phyloP scores from a whole-genome alignment of 306 rosid genomes.

The Citrullus colocynthis region DNA sequence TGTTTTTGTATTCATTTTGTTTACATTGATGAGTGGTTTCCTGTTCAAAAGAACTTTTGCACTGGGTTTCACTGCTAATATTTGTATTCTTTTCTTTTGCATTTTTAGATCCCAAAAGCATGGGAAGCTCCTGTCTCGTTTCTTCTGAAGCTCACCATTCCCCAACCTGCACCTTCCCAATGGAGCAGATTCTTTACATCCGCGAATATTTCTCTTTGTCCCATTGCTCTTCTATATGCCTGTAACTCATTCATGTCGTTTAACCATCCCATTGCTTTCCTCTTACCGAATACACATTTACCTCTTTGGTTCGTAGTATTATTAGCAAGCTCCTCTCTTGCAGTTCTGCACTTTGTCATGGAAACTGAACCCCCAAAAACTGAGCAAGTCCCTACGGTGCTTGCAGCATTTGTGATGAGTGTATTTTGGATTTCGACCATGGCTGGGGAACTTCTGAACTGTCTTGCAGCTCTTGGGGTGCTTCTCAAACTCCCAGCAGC shows the following conservation, averaged over 20 bases:
- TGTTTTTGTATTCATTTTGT: too few relatives aligned
- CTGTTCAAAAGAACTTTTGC: not conserved
- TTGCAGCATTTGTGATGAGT: conserved; percentile 80
- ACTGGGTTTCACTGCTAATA: not conserved
- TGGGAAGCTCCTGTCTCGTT: conserved; percentile 62
- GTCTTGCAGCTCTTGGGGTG: conserved; percentile 62
- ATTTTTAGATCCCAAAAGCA: conserved; percentile 42
- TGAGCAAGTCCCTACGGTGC: conserved; percentile 59
- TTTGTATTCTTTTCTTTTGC: not conserved
- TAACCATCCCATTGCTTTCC: conserved; percentile 61
- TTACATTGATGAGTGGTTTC: too few relatives aligned
- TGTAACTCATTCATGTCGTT: conserved; percentile 64
- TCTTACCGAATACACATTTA: conserved; percentile 55
- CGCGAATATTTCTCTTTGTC: conserved; percentile 79
- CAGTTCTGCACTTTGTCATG: conserved; percentile 47
- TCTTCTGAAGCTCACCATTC: conserved; percentile 73
- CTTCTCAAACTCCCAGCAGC: conserved; percentile 63
- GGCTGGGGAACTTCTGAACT: conserved; percentile 83
- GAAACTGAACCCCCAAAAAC: conserved; percentile 83
- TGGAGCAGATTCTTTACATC: conserved; percentile 81
- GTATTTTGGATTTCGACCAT: conserved; percentile 88
- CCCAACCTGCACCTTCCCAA: conserved; percentile 57
- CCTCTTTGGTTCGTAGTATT: conserved; percentile 83
- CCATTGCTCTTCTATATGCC: conserved; percentile 58
- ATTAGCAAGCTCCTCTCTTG: conserved; percentile 62